Conservation (phyloP, 805 yeast species). For the Nakazawaea holstii region DNA sequence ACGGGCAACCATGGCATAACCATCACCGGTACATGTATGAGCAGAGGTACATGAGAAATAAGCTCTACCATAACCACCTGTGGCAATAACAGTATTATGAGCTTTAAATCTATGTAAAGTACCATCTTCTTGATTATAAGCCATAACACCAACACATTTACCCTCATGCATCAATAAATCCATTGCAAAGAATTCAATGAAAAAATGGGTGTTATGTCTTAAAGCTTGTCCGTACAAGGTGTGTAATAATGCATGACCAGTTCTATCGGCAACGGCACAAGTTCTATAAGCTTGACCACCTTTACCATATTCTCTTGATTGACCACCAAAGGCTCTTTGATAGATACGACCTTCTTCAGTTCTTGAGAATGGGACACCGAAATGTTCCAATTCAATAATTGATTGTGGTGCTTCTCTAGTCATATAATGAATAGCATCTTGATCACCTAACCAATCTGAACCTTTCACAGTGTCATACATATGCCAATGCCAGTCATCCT, state of each 20-base stretch:
- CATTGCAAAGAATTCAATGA: constrained; percentile 94
- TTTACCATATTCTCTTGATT: constrained; percentile 89
- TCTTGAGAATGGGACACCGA: constrained; percentile 97
- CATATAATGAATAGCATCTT: constrained; percentile 98
- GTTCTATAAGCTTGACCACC: constrained; percentile 99
- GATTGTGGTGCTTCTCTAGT: constrained; percentile 96
- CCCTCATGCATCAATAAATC: constrained; percentile 94
- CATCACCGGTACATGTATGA: constrained; percentile 99
- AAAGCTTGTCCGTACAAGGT: constrained; percentile 94
- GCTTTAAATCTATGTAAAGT: constrained; percentile 97
- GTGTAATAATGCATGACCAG: constrained; percentile 96
- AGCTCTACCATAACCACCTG: constrained; percentile 98
- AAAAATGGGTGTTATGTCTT: constrained; percentile 95
- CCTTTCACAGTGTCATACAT: constrained; percentile 99
- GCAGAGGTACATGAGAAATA: constrained; percentile 99
- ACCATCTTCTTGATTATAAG: constrained; percentile 98
- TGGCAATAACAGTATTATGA: constrained; percentile 93
- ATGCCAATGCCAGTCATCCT: constrained; percentile 99
- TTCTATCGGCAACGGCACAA: constrained; percentile 99
- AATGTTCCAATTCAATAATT: constrained; percentile 94
- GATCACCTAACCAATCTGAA: constrained; percentile 99
- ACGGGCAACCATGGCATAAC: constrained; percentile 96
- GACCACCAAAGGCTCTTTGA: constrained; percentile 99
- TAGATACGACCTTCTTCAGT: constrained; percentile 94
- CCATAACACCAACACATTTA: constrained; percentile 93